These are phyloP conservation scores for Trametes meyenii DNA, from an alignment of 768 basidiomycete genomes.

Conservation along the genomic window DNA sequence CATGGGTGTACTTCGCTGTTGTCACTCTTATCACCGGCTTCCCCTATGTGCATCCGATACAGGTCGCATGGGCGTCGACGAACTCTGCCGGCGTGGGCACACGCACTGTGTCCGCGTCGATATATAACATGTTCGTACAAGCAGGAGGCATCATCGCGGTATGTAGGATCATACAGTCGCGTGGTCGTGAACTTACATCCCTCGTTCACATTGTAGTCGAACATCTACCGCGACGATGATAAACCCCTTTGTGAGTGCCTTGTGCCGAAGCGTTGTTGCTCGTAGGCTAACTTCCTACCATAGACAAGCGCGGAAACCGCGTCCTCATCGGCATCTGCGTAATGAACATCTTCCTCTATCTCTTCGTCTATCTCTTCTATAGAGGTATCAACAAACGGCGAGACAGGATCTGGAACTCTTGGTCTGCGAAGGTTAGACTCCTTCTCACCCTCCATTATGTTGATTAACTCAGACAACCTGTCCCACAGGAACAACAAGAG, in stretches of 20 bases:
- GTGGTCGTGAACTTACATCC: not conserved
- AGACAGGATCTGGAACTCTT: conserved; percentile 54
- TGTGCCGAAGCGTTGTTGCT: not conserved
- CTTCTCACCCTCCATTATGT: no score
- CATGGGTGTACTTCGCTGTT: conserved; percentile 61
- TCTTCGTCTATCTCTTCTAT: conserved; percentile 58
- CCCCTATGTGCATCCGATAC: conserved; percentile 38
- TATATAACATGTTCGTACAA: conserved; percentile 72
- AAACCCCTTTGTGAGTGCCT: conserved; percentile 29
- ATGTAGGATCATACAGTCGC: conserved; percentile 29
- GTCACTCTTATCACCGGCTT: conserved; percentile 58
- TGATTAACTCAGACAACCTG: not conserved
- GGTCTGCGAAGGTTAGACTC: conserved; percentile 41
- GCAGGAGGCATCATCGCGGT: conserved; percentile 51
- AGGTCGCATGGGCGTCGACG: conserved; percentile 57
- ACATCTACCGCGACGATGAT: conserved; percentile 62
- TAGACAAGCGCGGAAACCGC: conserved; percentile 64
- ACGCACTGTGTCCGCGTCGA: conserved; percentile 45
- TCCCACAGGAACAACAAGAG: conserved; percentile 52
- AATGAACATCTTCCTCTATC: conserved; percentile 58
- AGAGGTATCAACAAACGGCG: conserved; percentile 50
- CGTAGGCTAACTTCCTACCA: not conserved
- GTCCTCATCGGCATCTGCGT: conserved; percentile 54
- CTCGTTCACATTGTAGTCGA: conserved; percentile 35
- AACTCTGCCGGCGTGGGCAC: conserved; percentile 65